These are phyloP conservation scores for Pythium utonaiense DNA, from an alignment of 352 stramenopile species.

Conservation along the genomic window DNA sequence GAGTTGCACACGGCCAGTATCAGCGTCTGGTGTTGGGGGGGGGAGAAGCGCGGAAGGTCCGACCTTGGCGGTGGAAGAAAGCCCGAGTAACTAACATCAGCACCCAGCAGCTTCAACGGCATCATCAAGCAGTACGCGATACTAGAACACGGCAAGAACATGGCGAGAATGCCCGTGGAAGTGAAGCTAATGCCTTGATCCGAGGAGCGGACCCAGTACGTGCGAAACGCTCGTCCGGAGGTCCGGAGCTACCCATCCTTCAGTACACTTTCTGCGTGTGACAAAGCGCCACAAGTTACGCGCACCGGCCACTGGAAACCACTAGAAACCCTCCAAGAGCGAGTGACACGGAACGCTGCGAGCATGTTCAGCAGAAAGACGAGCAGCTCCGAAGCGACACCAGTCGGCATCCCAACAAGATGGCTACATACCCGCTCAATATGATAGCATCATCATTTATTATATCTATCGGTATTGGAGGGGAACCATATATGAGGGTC, in stretches of 20 bases:
- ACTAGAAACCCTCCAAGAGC: neutral
- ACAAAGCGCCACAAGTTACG: slow-evolving; percentile 4
- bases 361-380: slow-evolving; percentile 4
- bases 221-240: neutral
- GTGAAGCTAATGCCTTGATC: neutral
- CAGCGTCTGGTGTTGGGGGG: neutral
- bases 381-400: slow-evolving; percentile 2
- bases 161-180: neutral
- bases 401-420: neutral
- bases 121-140: neutral
- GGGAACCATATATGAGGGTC: neutral
- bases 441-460: neutral
- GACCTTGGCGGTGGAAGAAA: neutral
- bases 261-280: neutral
- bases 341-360: neutral
- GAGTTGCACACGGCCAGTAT: neutral
- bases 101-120: neutral
- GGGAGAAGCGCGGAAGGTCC: neutral
- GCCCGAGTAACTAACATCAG: no score
- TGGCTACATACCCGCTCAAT: slow-evolving; percentile 6
- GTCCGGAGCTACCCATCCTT: neutral
- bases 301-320: no score
- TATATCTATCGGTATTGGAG: neutral
- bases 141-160: slow-evolving; percentile 6
- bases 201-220: neutral